phyloP scores from a whole-genome alignment of 2,329 filamentous ascomycete genomes.

The Furcasterigmium sp. region DNA sequence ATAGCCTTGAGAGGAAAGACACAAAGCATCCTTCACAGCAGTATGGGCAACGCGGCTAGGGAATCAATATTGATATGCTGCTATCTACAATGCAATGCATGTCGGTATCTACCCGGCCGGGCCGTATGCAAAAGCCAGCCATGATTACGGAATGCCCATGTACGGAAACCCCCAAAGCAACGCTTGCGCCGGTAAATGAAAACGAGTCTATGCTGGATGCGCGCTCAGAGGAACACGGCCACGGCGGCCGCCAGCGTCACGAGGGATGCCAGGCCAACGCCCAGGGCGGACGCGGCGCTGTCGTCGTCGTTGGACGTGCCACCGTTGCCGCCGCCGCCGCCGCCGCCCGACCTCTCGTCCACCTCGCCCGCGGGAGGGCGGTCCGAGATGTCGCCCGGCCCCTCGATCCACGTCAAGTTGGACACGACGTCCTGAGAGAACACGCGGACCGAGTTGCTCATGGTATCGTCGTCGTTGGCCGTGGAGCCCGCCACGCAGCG shows the following conservation, averaged over 20 bases:
- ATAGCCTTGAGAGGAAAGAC: too few relatives aligned
- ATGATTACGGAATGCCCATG: not conserved
- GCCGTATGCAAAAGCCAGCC: too few relatives aligned
- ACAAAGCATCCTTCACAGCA: too few relatives aligned
- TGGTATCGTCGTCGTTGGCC: conserved; percentile 6
- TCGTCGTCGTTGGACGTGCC: conserved; percentile 1
- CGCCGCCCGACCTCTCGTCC: not conserved
- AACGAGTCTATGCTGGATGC: not conserved
- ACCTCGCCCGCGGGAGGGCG: not conserved
- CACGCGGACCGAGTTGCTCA: not conserved
- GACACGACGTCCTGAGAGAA: conserved; percentile 7
- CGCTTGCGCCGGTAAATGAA: not conserved
- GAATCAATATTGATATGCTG: too few relatives aligned
- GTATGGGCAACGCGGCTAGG: too few relatives aligned
- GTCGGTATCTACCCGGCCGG: too few relatives aligned
- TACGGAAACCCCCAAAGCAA: not conserved
- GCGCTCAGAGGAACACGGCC: not conserved
- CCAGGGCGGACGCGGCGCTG: conserved; percentile 3
- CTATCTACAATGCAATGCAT: too few relatives aligned
- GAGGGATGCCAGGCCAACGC: not conserved
- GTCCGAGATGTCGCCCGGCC: conserved; percentile 8
- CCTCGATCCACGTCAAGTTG: conserved; percentile 6
- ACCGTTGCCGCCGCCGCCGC: not conserved
- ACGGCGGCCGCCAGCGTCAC: not conserved
- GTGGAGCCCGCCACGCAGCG: conserved; percentile 11